Conservation (phyloP, 768 basidiomycete genomes). For the Pleurotus tuber-regium region DNA sequence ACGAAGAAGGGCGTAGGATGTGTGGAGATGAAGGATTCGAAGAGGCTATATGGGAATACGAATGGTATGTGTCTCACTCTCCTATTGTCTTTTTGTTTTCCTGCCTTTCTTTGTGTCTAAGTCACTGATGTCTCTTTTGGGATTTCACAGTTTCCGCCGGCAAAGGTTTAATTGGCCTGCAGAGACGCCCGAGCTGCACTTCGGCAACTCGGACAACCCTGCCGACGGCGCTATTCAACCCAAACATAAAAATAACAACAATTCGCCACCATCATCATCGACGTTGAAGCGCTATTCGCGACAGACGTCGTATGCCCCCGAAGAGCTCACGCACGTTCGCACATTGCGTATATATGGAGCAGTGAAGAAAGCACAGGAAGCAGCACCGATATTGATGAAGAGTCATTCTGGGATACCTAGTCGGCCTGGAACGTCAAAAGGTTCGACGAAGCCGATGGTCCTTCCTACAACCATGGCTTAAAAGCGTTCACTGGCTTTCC, state of each 20-base stretch:
- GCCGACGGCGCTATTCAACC: constrained; percentile 6
- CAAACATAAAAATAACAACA: constrained; percentile 1
- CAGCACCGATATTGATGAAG: constrained; percentile 4
- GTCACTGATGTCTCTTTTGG: constrained; percentile 14
- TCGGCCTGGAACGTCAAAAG: not conserved
- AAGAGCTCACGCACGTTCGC: constrained; percentile 48
- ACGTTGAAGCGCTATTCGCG: constrained; percentile 17
- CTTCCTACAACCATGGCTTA: too few species aligned
- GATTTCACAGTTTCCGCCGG: constrained; percentile 54
- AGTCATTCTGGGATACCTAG: not conserved
- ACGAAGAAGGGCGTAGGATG: constrained; percentile 33
- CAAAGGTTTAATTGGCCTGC: constrained; percentile 69
- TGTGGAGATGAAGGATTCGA: constrained; percentile 35
- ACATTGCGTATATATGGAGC: constrained; percentile 52
- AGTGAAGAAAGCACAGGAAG: constrained; percentile 29
- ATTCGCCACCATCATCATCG: constrained; percentile 20
- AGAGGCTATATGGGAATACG: constrained; percentile 53
- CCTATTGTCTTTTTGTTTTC: constrained; percentile 3
- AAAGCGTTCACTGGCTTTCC: too few species aligned
- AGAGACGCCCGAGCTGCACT: constrained; percentile 33
- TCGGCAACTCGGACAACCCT: constrained; percentile 15
- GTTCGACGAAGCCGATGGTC: too few species aligned
- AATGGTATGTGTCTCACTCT: constrained; percentile 40
- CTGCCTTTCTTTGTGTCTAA: not conserved
- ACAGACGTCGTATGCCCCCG: constrained; percentile 18